These are phyloP conservation scores for Mercurialis annua DNA, from an alignment of 345 rosid genomes.

Conservation along the genomic window DNA sequence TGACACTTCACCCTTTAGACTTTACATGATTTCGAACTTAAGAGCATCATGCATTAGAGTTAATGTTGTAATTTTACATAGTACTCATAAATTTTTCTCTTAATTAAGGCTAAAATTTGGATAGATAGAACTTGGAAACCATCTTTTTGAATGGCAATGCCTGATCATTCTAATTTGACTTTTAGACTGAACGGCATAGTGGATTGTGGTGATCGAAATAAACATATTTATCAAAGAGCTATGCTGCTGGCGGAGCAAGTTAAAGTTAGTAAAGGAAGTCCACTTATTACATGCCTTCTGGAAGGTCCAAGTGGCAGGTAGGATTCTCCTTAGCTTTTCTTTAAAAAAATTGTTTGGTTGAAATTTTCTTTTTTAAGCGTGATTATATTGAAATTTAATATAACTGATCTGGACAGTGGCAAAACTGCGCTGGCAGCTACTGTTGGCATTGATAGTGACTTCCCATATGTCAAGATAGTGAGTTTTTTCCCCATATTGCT, in stretches of 20 bases:
- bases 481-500: conserved; percentile 27
- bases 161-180: conserved; percentile 21
- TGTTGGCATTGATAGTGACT: conserved; percentile 89
- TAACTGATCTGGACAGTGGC: conserved; percentile 57
- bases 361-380: conserved; percentile 11
- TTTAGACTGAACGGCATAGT: conserved; percentile 87
- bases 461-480: conserved; percentile 97
- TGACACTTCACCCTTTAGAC: not conserved
- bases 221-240: conserved; percentile 84
- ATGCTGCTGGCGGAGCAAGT: conserved; percentile 93
- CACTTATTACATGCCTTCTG: conserved; percentile 87
- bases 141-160: conserved; percentile 2
- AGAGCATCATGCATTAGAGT: not conserved
- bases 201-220: conserved; percentile 74
- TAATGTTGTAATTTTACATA: not conserved
- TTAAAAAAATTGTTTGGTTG: not conserved
- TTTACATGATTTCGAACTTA: not conserved
- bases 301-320: conserved; percentile 98
- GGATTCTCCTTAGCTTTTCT: conserved; percentile 7
- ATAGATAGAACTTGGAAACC: not conserved
- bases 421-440: conserved; percentile 98
- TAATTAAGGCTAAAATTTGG: not conserved
- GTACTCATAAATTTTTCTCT: not conserved
- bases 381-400: not conserved
- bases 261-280: conserved; percentile 95